Conservation (phyloP, 2,329 filamentous ascomycete species). For the Calonectria multiphialidica region DNA sequence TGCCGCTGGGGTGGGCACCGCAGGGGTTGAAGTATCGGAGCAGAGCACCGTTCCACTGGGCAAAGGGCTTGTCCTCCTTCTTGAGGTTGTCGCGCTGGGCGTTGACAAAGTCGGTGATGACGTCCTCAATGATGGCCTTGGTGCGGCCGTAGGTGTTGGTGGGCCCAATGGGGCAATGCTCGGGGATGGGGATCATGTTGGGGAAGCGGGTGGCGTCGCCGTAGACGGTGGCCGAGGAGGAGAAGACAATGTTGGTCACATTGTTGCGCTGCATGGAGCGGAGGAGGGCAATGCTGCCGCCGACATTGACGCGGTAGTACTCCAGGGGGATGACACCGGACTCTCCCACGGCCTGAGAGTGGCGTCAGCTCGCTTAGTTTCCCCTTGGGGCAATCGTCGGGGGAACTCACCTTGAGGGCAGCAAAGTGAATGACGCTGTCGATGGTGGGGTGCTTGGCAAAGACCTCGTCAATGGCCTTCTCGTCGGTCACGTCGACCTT, state of each 20-base stretch:
- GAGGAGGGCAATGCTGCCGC: slow-evolving; percentile 89
- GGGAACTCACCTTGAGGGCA: slow-evolving; percentile 83
- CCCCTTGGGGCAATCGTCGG: neutral
- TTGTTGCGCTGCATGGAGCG: slow-evolving; percentile 89
- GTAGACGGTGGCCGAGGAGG: slow-evolving; percentile 97
- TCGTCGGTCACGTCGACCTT: slow-evolving; percentile 91
- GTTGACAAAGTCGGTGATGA: slow-evolving; percentile 92
- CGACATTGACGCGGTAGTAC: slow-evolving; percentile 98
- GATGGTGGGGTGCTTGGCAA: slow-evolving; percentile 89
- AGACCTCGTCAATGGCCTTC: slow-evolving; percentile 85
- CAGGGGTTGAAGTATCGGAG: slow-evolving; percentile 98
- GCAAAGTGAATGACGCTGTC: slow-evolving; percentile 99
- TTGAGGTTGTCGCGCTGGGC: slow-evolving; percentile 85
- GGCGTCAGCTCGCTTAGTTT: slow-evolving; percentile 21
- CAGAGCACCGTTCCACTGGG: slow-evolving; percentile 93
- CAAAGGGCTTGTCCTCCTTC: slow-evolving; percentile 81
- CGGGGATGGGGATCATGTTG: slow-evolving; percentile 99
- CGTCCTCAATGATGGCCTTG: slow-evolving; percentile 90
- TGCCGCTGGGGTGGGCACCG: slow-evolving; percentile 91
- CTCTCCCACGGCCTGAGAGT: slow-evolving; percentile 87
- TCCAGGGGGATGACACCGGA: slow-evolving; percentile 93
- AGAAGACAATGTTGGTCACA: slow-evolving; percentile 98
- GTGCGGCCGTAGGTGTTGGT: slow-evolving; percentile 99
- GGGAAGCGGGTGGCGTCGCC: slow-evolving; percentile 96
- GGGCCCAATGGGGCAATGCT: slow-evolving; percentile 93